phyloP scores from a whole-genome alignment of 805 yeast species.

The Zygoascus biomembranicola region DNA sequence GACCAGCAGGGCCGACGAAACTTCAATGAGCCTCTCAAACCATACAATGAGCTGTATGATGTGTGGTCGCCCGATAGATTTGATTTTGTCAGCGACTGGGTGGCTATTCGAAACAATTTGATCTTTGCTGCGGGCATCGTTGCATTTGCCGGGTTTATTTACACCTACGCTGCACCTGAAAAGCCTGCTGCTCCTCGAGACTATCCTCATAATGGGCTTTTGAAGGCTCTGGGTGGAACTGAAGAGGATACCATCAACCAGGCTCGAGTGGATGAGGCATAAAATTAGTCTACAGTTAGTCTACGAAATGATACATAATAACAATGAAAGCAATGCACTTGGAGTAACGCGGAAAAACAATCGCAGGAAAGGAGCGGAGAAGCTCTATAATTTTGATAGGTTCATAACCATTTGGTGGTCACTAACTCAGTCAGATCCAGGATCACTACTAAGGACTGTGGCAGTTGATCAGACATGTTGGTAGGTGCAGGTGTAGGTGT shows the following conservation, averaged over 20 bases:
- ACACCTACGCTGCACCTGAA: slow-evolving; percentile 50
- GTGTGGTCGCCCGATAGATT: slow-evolving; percentile 82
- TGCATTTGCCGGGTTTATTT: slow-evolving; percentile 36
- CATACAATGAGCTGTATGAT: slow-evolving; percentile 54
- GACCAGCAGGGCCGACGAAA: slow-evolving; percentile 78
- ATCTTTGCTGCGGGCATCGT: slow-evolving; percentile 45
- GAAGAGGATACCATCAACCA: slow-evolving; percentile 27
- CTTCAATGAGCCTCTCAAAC: slow-evolving; percentile 48
- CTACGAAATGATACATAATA: neutral
- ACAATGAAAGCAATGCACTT: neutral
- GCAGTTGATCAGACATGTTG: no score
- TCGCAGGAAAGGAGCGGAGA: neutral
- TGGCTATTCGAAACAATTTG: slow-evolving; percentile 53
- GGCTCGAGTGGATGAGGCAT: slow-evolving; percentile 17
- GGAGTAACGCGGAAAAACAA: neutral
- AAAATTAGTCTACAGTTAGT: neutral
- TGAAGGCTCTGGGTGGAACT: slow-evolving; percentile 62
- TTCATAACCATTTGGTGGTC: no score
- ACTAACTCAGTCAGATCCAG: no score
- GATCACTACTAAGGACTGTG: no score
- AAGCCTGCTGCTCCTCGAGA: slow-evolving; percentile 70
- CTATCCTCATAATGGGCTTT: slow-evolving; percentile 69
- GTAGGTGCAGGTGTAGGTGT: no score
- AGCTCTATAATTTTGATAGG: neutral
- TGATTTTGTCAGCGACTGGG: slow-evolving; percentile 48